Base-by-base conservation (phyloP, 2,329 filamentous ascomycete genomes). In the Aspergillus sp. region DNA sequence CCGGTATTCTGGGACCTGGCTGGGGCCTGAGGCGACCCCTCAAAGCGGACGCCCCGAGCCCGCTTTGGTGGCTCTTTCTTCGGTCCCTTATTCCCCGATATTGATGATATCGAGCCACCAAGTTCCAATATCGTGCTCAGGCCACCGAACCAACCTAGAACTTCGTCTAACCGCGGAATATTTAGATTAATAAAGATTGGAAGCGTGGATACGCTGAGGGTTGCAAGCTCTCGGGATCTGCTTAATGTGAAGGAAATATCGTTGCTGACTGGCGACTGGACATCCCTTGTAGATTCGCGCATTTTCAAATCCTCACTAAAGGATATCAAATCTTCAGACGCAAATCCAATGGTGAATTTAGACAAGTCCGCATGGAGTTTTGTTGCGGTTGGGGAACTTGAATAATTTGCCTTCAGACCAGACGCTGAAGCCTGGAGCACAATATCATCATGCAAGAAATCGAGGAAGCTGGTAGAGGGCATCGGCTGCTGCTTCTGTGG, bases 61-160 rank as follows among this genome's bases (percentile, higher is more conserved):
- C 69, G 67, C 59, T 74, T 66, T 62, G 64, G 68, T 44, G 59
- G 53, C 48, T 68, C 64, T 38, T 68, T 67, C 13, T 71, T 65
- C 26, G 70, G 72, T 12, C 66, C 70, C 68, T 76, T 70, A 62
- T 73, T 66, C 1, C 87, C 85, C n/a, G 85, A 82, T 58, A 85
- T 89, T 1, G 90, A 92, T 11, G 88, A 85, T 61, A 96, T 89
- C 0, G 93, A 96, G 58, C 85, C 89, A 61, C 92, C 90, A 71
- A 97, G 84, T 66, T 95, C 96, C 43, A 99, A 78, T 52, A 99
- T 89, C 63, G 92, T 91, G 71, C 93, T 96, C 43, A 99, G 79
- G 0, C 95, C 95, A 36, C 95, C 95, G 74, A 97, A 93, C 81
- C 90, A 91, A 55, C 86, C 85, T 58, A 98, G 86, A 0, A 90